Percentiles rank a stretch among this genome's conserved stretches.
phyloP scores from a whole-genome alignment of 768 basidiomycete species.

The Ephemerocybe angulata region DNA sequence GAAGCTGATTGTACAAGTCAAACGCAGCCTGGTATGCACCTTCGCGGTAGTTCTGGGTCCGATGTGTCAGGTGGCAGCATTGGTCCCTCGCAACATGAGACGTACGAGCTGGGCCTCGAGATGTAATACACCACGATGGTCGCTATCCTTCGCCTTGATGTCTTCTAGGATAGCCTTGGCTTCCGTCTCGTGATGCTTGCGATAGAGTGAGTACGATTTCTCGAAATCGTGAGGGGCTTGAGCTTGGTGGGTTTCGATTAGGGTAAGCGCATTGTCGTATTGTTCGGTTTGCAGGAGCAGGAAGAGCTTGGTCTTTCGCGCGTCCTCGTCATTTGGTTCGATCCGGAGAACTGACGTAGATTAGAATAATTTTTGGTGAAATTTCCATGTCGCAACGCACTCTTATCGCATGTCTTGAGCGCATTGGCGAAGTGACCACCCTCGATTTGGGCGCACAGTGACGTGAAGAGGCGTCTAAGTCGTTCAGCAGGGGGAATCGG shows the following conservation, averaged over 20 bases:
- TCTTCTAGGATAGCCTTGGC: slow-evolving; percentile 50
- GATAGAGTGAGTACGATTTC: slow-evolving; percentile 79
- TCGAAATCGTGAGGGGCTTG: slow-evolving; percentile 50
- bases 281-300: slow-evolving; percentile 84
- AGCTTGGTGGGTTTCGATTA: slow-evolving; percentile 41
- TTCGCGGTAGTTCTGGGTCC: slow-evolving; percentile 76
- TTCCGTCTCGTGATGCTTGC: slow-evolving; percentile 73
- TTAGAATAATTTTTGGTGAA: slow-evolving; percentile 7
- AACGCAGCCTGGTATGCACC: slow-evolving; percentile 71
- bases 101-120: slow-evolving; percentile 86
- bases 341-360: slow-evolving; percentile 60
- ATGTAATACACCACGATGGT: slow-evolving; percentile 65
- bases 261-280: slow-evolving; percentile 62
- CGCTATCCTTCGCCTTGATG: slow-evolving; percentile 42
- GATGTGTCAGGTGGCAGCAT: not conserved
- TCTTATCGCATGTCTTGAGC: slow-evolving; percentile 89
- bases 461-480: slow-evolving; percentile 64
- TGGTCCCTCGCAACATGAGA: too few species aligned
- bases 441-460: slow-evolving; percentile 83
- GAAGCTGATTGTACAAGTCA: slow-evolving; percentile 75
- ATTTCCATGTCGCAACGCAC: slow-evolving; percentile 40
- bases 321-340: slow-evolving; percentile 64
- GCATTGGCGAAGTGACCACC: slow-evolving; percentile 85
- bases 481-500: slow-evolving; percentile 32
- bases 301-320: slow-evolving; percentile 81